Evolutionary conservation across 2,329 filamentous ascomycete species (phyloP).

Genomic region (Clonostachys sp.): DNA sequence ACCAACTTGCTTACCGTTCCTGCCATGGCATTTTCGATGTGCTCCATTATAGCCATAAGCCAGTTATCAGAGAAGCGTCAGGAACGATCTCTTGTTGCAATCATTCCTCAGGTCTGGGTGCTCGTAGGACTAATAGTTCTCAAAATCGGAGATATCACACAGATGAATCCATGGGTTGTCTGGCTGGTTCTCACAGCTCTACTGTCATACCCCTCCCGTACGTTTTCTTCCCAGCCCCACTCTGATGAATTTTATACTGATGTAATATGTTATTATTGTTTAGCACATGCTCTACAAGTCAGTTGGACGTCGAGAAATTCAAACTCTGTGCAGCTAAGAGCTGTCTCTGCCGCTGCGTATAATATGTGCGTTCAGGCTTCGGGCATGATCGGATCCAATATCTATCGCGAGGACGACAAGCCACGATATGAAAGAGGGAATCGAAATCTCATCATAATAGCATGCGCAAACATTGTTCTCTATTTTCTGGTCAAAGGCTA

Average conservation of each 20-base stretch:
- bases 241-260: background rate
- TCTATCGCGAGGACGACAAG: slow-evolving; percentile 22
- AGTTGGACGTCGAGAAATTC: slow-evolving; percentile 50
- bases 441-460: slow-evolving; percentile 42
- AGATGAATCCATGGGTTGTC: slow-evolving; percentile 26
- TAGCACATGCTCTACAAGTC: slow-evolving; percentile 32
- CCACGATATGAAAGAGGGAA: slow-evolving; percentile 36
- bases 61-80: slow-evolving; percentile 25
- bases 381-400: slow-evolving; percentile 32
- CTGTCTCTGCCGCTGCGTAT: slow-evolving; percentile 60
- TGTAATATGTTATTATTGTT: background rate
- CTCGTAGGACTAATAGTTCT: slow-evolving; percentile 50
- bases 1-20: slow-evolving; percentile 62
- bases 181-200: slow-evolving; percentile 34
- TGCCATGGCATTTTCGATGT: slow-evolving; percentile 37
- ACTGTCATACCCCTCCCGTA: slow-evolving; percentile 24
- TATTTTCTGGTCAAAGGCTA: slow-evolving; percentile 21
- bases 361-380: slow-evolving; percentile 47
- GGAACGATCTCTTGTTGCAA: slow-evolving; percentile 23
- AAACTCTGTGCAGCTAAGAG: slow-evolving; percentile 54
- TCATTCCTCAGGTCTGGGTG: slow-evolving; percentile 53
- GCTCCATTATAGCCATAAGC: slow-evolving; percentile 22
- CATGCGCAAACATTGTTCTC: slow-evolving; percentile 20
- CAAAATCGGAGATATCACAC: slow-evolving; percentile 33
- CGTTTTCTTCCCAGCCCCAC: background rate